Conservation (phyloP, 352 stramenopile genomes). For the Blastocystis sp. region DNA sequence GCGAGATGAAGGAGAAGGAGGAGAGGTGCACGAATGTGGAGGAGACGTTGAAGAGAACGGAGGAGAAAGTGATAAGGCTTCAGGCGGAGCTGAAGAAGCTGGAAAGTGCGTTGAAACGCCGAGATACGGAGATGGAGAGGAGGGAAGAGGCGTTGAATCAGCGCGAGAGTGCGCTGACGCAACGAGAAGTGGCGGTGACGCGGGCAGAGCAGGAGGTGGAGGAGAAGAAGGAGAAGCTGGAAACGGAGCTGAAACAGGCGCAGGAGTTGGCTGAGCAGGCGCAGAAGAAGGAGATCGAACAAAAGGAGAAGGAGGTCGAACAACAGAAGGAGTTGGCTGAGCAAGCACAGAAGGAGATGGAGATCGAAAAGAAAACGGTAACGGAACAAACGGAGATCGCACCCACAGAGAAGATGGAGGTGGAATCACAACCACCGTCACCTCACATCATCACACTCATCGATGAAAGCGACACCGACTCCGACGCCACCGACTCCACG, state of each 20-base stretch:
- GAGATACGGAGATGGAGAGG: not conserved
- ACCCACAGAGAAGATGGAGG: not conserved
- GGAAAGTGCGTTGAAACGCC: not conserved
- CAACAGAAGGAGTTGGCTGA: not conserved
- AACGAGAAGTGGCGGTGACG: not conserved
- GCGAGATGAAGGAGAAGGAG: conserved; percentile 13
- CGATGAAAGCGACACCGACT: not conserved
- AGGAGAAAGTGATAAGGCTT: not conserved
- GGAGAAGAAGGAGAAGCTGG: not conserved
- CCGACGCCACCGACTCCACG: not conserved
- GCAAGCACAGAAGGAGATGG: not conserved
- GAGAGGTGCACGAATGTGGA: not conserved
- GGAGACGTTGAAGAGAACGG: not conserved
- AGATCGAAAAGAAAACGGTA: not conserved
- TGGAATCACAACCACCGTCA: too few relatives aligned
- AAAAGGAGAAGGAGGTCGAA: not conserved
- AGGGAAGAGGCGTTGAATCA: not conserved
- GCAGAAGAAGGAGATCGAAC: not conserved
- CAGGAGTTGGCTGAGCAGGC: not conserved
- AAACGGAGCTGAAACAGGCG: not conserved
- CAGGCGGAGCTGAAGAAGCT: not conserved
- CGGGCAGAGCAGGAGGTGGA: not conserved
- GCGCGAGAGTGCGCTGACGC: not conserved
- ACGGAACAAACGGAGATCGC: not conserved
- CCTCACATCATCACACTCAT: not conserved